Evolutionary conservation across 2,329 filamentous ascomycete genomes (phyloP), one percentile per base, ranked within the genome.

Genomic region (Didymella exigua): DNA sequence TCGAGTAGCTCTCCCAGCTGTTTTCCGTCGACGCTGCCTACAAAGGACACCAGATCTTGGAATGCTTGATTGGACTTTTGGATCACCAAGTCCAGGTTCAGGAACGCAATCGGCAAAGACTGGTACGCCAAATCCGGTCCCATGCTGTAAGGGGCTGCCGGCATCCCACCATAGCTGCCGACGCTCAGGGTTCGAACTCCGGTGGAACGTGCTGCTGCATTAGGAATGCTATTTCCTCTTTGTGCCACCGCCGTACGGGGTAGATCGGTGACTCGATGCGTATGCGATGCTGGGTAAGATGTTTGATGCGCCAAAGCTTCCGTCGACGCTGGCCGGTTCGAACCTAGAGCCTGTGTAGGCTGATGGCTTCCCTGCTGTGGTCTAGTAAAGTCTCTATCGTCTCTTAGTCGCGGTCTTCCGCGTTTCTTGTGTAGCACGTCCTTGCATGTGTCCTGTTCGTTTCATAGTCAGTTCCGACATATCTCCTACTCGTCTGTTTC

Each of bases 361-460:
- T 59, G 56, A 19, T 68, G 60, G 51, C 68, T 67, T 53, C 55
- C 65, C 58, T 71, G 71, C 30, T 70, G 67, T 38, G 56, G 60
- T 58, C 66, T 68, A 31, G 62, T 61, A 40, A 74, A 72, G 16
- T 75, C 67, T 54, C 73, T 70, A 46, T 74, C 71, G 69, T 93
- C 90, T 65, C 90, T 85, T 62, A 95, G 78, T 60, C 90, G 83
- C 56, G 90, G 90, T 43, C 90, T 83, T 36, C 90, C 90, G 65
- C 90, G 81, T 73, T 93, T 95, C 75, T 93, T 95, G 75, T 95
- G 90, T 69, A 91, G 88, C 29, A 95, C 90, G 74, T 95, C 90
- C 65, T 91, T 81, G 70, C 90, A 95, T 7, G 87, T 82, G 54
- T 92, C 89, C 79, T 93, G 67, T 55, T 48, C 46, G 27, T 56